Base-by-base conservation (phyloP, 2,329 filamentous ascomycete genomes). In the Magnaporthiopsis poae region DNA sequence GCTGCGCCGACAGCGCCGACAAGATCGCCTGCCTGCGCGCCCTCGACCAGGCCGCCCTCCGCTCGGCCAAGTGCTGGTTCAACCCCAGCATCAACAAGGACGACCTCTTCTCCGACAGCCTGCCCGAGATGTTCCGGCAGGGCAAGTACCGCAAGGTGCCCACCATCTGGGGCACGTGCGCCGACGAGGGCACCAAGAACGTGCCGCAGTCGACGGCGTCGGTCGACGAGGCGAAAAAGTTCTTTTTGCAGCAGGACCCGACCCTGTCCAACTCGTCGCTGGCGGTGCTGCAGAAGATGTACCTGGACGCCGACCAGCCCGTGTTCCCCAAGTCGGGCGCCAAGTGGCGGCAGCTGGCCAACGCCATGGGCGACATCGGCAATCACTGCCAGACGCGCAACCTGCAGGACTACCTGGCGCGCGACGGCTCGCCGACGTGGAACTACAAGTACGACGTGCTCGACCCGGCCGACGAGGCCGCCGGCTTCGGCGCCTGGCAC, bases 381-480 rank as follows among this genome's bases (percentile, higher is more conserved):
- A 63, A 63, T 36, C 25, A 63, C 62, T 63, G 62, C 62, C 62
- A 29, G n/a, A 63, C 5, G 21, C 62, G 62, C 35, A 63, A 63
- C 62, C 35, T 63, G n/a, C 35, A 31, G n/a, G 62, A 63, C 35
- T 63, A 52, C 36, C 62, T 63, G 9, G 9, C 25, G 36, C 62
- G 31, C 62, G 62, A 63, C 59, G 59, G 59, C 36, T 8, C 12
- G n/a, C 31, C n/a, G 31, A 52, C 62, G n/a, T 63, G 62, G 62
- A 63, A 63, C 72, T 93, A 92, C 73, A 84, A 84, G 61, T 91
- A 87, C 77, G 83, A 88, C 66, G 89, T 91, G 2, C 77, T 85
- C 61, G 88, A 91, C 68, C 81, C 84, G 0, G 70, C 71, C 0
- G 78, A 85, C 62, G 76, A 83, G 25, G 77, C 77, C 0, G 71